phyloP scores from a whole-genome alignment of 1,284 basidiomycete genomes.

The Rhodotorula sp. region DNA sequence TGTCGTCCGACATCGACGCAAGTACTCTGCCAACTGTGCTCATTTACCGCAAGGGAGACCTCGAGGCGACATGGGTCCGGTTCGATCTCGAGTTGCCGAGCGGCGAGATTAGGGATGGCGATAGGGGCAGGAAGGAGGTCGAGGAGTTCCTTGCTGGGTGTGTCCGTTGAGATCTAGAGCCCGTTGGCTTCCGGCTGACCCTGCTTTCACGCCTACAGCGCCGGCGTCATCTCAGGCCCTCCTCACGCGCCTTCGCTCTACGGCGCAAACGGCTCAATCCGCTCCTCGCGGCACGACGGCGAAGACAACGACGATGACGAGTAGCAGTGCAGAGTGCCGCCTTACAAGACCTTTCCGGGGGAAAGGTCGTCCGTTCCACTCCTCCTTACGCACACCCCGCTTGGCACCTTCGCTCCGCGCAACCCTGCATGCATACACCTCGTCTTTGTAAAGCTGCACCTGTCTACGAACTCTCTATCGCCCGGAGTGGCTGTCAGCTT shows the following conservation, averaged over 20 bases:
- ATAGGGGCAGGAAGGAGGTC: constrained; percentile 13
- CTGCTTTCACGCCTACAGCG: neutral
- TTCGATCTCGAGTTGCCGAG: constrained; percentile 29
- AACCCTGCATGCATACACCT: no score
- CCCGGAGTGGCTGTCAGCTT: no score
- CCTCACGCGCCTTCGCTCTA: neutral
- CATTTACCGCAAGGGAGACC: constrained; percentile 75
- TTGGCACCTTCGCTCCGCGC: no score
- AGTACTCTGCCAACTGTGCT: constrained; percentile 80
- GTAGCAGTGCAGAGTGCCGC: no score
- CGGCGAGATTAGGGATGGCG: constrained; percentile 12
- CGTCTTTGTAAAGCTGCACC: no score
- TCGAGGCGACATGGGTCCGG: constrained; percentile 48
- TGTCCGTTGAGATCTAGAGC: neutral
- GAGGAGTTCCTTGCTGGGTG: constrained; percentile 23
- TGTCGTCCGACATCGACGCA: constrained; percentile 55
- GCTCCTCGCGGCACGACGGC: neutral
- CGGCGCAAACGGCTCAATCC: neutral
- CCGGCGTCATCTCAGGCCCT: neutral
- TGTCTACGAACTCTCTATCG: no score
- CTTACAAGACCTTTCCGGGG: no score
- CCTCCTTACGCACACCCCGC: neutral
- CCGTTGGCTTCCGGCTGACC: no score
- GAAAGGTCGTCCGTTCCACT: no score
- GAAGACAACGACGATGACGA: neutral